These are phyloP conservation scores for Aspergillus wentii DNA, from an alignment of 495 filamentous ascomycete species.

Conservation along the genomic window DNA sequence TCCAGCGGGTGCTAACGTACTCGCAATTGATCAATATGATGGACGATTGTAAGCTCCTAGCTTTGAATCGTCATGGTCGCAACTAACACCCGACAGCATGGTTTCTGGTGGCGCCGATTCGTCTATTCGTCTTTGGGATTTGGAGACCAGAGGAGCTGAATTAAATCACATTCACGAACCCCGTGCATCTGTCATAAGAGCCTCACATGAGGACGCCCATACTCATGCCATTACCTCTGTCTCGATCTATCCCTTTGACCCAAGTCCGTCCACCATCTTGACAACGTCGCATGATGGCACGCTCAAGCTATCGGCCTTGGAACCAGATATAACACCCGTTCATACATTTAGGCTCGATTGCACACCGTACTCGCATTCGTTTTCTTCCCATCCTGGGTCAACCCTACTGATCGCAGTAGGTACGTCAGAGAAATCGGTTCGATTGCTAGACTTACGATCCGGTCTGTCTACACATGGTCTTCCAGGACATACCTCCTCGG, in stretches of 20 bases:
- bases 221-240: slow-evolving; percentile 79
- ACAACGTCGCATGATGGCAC: slow-evolving; percentile 81
- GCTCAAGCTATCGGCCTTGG: slow-evolving; percentile 72
- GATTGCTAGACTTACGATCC: slow-evolving; percentile 76
- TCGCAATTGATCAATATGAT: slow-evolving; percentile 73
- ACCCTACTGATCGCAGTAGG: slow-evolving; percentile 74
- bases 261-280: slow-evolving; percentile 67
- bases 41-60: slow-evolving; percentile 59
- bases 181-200: slow-evolving; percentile 37
- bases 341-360: slow-evolving; percentile 66
- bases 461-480: slow-evolving; percentile 73
- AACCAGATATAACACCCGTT: slow-evolving; percentile 44
- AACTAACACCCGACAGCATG: slow-evolving; percentile 47
- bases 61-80: background rate
- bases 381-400: slow-evolving; percentile 67
- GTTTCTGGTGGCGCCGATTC: slow-evolving; percentile 79
- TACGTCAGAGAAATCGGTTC: slow-evolving; percentile 73
- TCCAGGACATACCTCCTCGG: slow-evolving; percentile 64
- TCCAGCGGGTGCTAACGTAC: slow-evolving; percentile 66
- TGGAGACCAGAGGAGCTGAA: slow-evolving; percentile 49
- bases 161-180: slow-evolving; percentile 46
- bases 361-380: slow-evolving; percentile 69
- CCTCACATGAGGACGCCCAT: slow-evolving; percentile 48
- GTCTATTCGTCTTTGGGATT: slow-evolving; percentile 77
- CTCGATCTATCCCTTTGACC: slow-evolving; percentile 81